phyloP scores from a whole-genome alignment of 805 yeast species.

The Zygotorulaspora danielsina region DNA sequence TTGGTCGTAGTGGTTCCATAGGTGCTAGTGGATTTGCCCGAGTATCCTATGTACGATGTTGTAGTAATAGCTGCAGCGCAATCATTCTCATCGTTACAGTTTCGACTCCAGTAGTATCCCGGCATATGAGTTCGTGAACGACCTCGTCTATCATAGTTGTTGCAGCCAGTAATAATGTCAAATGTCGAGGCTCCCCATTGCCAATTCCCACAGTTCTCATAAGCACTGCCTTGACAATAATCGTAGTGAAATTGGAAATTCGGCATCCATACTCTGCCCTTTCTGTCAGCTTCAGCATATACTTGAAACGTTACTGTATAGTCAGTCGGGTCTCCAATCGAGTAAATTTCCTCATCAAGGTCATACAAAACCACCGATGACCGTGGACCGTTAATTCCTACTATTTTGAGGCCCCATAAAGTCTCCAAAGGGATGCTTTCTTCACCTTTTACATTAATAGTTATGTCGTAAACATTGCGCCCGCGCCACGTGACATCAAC shows the following conservation, averaged over 20 bases:
- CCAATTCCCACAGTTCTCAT: conserved; percentile 12
- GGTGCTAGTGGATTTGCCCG: conserved; percentile 11
- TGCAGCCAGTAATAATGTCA: conserved; percentile 22
- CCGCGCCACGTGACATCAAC: conserved; percentile 11
- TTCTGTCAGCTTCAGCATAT: conserved; percentile 10
- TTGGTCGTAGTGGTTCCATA: conserved; percentile 11
- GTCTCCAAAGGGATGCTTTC: conserved; percentile 16
- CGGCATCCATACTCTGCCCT: conserved; percentile 20
- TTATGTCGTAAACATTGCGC: conserved; percentile 16
- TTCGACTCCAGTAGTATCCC: conserved; percentile 18
- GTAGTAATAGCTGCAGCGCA: neutral
- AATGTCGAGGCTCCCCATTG: conserved; percentile 18
- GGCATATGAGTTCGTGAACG: conserved; percentile 23
- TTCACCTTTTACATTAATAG: conserved; percentile 20
- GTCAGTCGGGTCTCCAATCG: conserved; percentile 21
- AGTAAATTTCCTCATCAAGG: conserved; percentile 14
- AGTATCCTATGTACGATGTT: conserved; percentile 9
- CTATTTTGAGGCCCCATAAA: conserved; percentile 17
- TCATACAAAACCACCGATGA: conserved; percentile 17
- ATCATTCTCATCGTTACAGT: conserved; percentile 1
- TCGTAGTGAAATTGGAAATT: conserved; percentile 21
- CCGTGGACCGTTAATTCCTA: conserved; percentile 19
- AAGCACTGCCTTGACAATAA: conserved; percentile 15
- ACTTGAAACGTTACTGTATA: conserved; percentile 21
- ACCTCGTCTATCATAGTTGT: conserved; percentile 16